Percentiles rank a stretch among this genome's conserved stretches.
These are phyloP conservation scores for Rhynchosporium secalis DNA, from an alignment of 2,329 filamentous ascomycete genomes.

Conservation along the genomic window DNA sequence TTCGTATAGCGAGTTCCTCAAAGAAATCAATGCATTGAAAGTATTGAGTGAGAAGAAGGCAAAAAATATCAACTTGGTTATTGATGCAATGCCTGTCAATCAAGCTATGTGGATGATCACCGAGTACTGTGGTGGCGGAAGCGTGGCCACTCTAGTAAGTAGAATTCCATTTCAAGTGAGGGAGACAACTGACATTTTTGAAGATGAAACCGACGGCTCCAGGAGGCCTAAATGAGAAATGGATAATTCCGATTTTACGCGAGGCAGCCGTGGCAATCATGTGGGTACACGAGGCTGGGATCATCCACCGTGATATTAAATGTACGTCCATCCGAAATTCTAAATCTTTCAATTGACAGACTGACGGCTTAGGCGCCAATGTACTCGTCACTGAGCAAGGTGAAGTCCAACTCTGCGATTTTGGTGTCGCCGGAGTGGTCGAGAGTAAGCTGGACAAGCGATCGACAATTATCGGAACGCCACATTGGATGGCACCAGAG, in stretches of 20 bases:
- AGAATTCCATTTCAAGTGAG: slow-evolving; percentile 37
- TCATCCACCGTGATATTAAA: slow-evolving; percentile 72
- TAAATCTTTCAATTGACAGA: not conserved
- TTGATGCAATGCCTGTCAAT: slow-evolving; percentile 75
- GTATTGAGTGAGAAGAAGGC: slow-evolving; percentile 72
- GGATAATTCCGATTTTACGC: slow-evolving; percentile 66
- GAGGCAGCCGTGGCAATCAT: slow-evolving; percentile 66
- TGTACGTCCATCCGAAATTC: slow-evolving; percentile 43
- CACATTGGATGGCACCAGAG: slow-evolving; percentile 85
- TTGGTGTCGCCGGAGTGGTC: slow-evolving; percentile 77
- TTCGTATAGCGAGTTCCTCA: slow-evolving; percentile 68
- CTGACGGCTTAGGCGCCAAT: slow-evolving; percentile 56
- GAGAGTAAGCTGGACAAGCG: slow-evolving; percentile 75
- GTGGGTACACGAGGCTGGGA: slow-evolving; percentile 68
- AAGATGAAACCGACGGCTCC: slow-evolving; percentile 65
- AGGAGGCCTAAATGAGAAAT: slow-evolving; percentile 67
- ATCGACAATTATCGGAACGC: slow-evolving; percentile 78
- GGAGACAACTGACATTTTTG: slow-evolving; percentile 7
- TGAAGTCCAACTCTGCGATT: slow-evolving; percentile 78
- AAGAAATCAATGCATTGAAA: slow-evolving; percentile 69
- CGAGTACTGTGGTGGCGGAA: slow-evolving; percentile 83
- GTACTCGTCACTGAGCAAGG: slow-evolving; percentile 77
- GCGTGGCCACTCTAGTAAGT: slow-evolving; percentile 66
- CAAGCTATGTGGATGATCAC: slow-evolving; percentile 86
- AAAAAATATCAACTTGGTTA: slow-evolving; percentile 77